Percentiles rank a stretch among this genome's conserved stretches.
Evolutionary conservation across 2,329 filamentous ascomycete species (phyloP).

Genomic region (Penicillium sp.): DNA sequence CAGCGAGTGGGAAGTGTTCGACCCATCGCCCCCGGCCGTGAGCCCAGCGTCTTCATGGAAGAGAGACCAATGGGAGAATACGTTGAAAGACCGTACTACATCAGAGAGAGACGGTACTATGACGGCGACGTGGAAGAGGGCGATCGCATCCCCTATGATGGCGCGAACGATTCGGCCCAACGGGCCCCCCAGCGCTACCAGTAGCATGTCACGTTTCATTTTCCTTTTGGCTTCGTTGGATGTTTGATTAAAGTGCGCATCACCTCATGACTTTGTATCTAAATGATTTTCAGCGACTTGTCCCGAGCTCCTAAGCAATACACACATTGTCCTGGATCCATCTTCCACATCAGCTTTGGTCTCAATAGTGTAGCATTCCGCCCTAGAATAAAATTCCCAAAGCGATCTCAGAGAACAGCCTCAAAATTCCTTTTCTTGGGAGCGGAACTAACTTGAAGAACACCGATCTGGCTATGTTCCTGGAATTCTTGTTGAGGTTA

Average conservation of each 20-base stretch:
- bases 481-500: too few relatives aligned
- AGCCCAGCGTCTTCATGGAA: conserved; percentile 46
- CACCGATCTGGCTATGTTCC: too few relatives aligned
- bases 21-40: conserved; percentile 40
- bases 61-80: conserved; percentile 54
- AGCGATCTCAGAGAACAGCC: too few relatives aligned
- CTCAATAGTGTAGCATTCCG: too few relatives aligned
- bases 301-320: neutral
- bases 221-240: neutral
- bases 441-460: too few relatives aligned
- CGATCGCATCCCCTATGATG: conserved; percentile 34
- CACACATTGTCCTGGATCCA: neutral
- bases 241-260: neutral
- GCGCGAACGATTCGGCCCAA: conserved; percentile 32
- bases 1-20: conserved; percentile 47
- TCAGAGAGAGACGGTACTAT: conserved; percentile 41
- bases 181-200: conserved; percentile 36
- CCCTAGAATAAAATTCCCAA: too few relatives aligned
- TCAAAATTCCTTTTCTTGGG: too few relatives aligned
- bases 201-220: neutral
- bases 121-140: conserved; percentile 37
- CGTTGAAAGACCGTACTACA: conserved; percentile 44
- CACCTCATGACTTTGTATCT: conserved; percentile 8
- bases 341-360: neutral
- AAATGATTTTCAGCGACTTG: neutral